Percentiles rank a stretch among this genome's conserved stretches.
Conservation (phyloP, 768 basidiomycete genomes). For the Leccinellum rugosiceps region DNA sequence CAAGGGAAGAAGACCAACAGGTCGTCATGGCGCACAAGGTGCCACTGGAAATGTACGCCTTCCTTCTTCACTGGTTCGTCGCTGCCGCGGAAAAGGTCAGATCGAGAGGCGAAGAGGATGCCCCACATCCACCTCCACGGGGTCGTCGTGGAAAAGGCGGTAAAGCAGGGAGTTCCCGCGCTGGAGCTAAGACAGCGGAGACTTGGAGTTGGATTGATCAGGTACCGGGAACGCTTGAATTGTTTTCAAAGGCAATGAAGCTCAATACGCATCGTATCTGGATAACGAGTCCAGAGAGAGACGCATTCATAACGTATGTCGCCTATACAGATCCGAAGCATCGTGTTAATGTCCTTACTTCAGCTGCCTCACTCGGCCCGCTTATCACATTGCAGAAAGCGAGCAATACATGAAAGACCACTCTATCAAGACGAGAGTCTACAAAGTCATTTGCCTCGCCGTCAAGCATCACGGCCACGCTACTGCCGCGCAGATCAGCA, state of each 20-base stretch:
- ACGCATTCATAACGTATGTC: conserved; percentile 71
- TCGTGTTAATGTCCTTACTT: conserved; percentile 1
- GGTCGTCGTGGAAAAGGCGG: conserved; percentile 58
- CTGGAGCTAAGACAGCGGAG: conserved; percentile 43
- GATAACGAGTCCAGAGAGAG: conserved; percentile 83
- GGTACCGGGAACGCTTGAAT: conserved; percentile 61
- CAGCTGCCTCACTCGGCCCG: conserved; percentile 86
- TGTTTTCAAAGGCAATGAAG: conserved; percentile 70
- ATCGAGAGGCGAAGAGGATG: conserved; percentile 44
- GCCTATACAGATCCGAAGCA: not conserved
- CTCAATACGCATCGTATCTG: conserved; percentile 79
- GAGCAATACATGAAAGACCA: conserved; percentile 84
- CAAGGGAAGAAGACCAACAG: conserved; percentile 67
- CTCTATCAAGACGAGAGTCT: conserved; percentile 69
- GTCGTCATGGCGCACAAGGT: conserved; percentile 58
- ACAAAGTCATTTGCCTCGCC: conserved; percentile 86
- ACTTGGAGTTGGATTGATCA: conserved; percentile 78
- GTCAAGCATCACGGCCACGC: conserved; percentile 89
- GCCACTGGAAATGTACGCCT: conserved; percentile 88
- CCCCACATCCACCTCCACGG: conserved; percentile 44
- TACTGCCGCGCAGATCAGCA: conserved; percentile 80
- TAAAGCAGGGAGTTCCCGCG: conserved; percentile 41
- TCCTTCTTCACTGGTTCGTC: conserved; percentile 91
- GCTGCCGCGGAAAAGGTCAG: conserved; percentile 76
- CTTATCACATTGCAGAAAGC: conserved; percentile 81